Evolutionary conservation across 2,329 filamentous ascomycete genomes (phyloP), one percentile per base, ranked within the genome.

Genomic region (Thelonectria olida): DNA sequence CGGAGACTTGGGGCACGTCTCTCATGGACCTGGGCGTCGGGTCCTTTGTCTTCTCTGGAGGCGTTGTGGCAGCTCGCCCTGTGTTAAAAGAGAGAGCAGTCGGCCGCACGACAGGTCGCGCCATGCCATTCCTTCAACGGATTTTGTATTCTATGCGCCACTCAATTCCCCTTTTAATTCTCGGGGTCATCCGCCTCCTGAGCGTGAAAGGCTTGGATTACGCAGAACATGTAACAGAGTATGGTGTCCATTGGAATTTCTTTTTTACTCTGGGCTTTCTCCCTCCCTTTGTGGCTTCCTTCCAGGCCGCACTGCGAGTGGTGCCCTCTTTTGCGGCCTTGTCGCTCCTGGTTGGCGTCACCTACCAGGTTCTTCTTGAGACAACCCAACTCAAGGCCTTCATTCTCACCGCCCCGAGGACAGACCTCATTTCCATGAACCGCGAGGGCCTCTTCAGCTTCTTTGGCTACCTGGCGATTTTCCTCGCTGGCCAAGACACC

Each of bases 201-300:
- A 96, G 90, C 69, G 94, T 98, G 73, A 99, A 99, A 79, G 92
- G 92, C 7, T 82, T 97, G 27, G 93, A 98, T 74, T 99, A 99
- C 74, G 94, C 94, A 3, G 96, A 99, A 76, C 96, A 99, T 80
- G 93, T 97, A 60, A 93, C 92, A 13, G 96, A 99, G 75, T 99
- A 99, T 74, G 96, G 96, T 42, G 92, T 99, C 9, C 96, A 99
- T 77, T 99, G 96, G 96, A 99, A 99, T 77, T 99, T 99, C 78
- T 99, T 99, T 84, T 98, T 98, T 79, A 99, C 96, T 0, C 83
- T 99, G 9, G 94, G 89, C 6, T 86, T 97, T 48, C 80, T 99
- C 22, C 93, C 95, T 1, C 94, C 94, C 1, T 97, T 97, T 71
- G 89, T 97, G 53, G 93, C 95, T 25, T 76, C 96, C 0, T 92